phyloP scores from a whole-genome alignment of 352 stramenopile genomes.

The Phytophthora nicotianae region DNA sequence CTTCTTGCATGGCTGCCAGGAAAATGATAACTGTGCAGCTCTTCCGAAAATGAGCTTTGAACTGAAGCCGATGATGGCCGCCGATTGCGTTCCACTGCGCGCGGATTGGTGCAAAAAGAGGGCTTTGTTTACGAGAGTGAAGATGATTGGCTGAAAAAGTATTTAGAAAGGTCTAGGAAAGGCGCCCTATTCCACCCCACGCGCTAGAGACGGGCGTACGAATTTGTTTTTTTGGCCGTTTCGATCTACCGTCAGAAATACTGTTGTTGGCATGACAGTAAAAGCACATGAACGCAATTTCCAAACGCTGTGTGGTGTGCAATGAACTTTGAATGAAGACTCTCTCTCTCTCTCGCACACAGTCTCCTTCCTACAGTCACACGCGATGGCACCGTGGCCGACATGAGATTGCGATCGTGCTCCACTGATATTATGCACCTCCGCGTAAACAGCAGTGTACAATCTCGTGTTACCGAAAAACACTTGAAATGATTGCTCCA shows the following conservation, averaged over 20 bases:
- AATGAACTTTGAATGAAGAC: too few relatives aligned
- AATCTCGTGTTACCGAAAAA: too few relatives aligned
- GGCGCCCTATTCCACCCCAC: slow-evolving; percentile 24
- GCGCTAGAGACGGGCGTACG: neutral
- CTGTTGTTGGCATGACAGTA: too few relatives aligned
- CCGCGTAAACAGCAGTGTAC: neutral
- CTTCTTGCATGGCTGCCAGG: slow-evolving; percentile 2
- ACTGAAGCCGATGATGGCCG: slow-evolving; percentile 5
- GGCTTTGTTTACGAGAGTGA: slow-evolving; percentile 4
- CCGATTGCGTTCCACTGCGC: slow-evolving; percentile 4
- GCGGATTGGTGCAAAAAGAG: slow-evolving; percentile 12
- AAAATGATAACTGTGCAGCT: slow-evolving; percentile 1
- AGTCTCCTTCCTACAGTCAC: too few relatives aligned
- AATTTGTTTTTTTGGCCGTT: too few relatives aligned
- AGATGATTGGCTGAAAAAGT: slow-evolving; percentile 17
- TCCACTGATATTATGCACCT: neutral
- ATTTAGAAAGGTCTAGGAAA: neutral
- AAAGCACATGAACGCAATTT: too few relatives aligned
- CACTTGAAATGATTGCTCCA: too few relatives aligned
- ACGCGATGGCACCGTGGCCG: neutral
- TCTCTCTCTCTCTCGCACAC: too few relatives aligned
- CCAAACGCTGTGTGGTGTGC: too few relatives aligned
- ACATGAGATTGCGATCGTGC: neutral
- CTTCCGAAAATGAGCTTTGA: slow-evolving; percentile 24
- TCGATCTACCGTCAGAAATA: too few relatives aligned